Evolutionary conservation across 1,284 basidiomycete species (phyloP).

Genomic region (Coniferiporia sulphurascens): DNA sequence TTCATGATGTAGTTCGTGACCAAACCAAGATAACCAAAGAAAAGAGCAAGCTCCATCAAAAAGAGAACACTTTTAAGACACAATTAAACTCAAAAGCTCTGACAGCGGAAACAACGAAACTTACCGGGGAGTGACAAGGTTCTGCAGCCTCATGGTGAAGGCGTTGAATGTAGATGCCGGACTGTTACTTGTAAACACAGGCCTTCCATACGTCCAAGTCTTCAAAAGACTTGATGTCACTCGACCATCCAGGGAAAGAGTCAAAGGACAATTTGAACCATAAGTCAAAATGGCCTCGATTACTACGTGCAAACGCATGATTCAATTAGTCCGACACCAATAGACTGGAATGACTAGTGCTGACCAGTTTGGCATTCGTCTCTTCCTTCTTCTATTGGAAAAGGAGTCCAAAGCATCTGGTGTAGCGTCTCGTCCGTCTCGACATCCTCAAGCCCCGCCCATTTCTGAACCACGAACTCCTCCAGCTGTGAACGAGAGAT

Average conservation of each 20-base stretch:
- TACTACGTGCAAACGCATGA: background rate
- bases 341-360: background rate
- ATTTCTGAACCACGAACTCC: background rate
- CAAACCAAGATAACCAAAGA: slow-evolving; percentile 2
- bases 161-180: slow-evolving; percentile 29
- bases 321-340: background rate
- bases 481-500: background rate
- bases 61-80: slow-evolving; percentile 8
- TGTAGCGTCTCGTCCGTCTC: slow-evolving; percentile 1
- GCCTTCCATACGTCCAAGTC: slow-evolving; percentile 40
- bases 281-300: slow-evolving; percentile 26
- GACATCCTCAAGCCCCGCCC: slow-evolving; percentile 1
- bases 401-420: slow-evolving; percentile 3
- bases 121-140: slow-evolving; percentile 14
- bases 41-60: slow-evolving; percentile 8
- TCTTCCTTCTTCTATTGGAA: slow-evolving; percentile 7
- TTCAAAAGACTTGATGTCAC: slow-evolving; percentile 36
- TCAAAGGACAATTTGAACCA: slow-evolving; percentile 27
- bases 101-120: background rate
- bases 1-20: slow-evolving; percentile 7
- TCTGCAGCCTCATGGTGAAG: slow-evolving; percentile 25
- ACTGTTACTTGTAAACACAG: slow-evolving; percentile 12
- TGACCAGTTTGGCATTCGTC: background rate
- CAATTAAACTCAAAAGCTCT: background rate
- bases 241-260: slow-evolving; percentile 38